phyloP scores from a whole-genome alignment of 2,329 filamentous ascomycete genomes.

The Volutella citrinella region DNA sequence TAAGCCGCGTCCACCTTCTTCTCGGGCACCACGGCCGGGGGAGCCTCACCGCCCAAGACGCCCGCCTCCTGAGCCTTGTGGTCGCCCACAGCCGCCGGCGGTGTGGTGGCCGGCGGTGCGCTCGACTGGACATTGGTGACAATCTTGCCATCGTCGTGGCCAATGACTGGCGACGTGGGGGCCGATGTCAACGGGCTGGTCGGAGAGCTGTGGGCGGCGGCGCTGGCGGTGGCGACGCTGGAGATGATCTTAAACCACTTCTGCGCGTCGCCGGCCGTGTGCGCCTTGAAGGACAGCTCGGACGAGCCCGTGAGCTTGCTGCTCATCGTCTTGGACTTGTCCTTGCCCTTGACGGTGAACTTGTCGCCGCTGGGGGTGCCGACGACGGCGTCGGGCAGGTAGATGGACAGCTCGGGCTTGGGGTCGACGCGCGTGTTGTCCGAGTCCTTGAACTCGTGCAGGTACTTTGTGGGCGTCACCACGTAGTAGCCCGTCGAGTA shows the following conservation, averaged over 20 bases:
- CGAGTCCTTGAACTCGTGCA: constrained; percentile 96
- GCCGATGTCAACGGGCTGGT: constrained; percentile 23
- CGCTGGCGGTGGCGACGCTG: constrained; percentile 53
- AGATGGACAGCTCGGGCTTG: constrained; percentile 82
- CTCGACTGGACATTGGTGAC: constrained; percentile 14
- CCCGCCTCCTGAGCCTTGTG: constrained; percentile 48
- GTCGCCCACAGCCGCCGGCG: constrained; percentile 14
- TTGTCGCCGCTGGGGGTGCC: constrained; percentile 72
- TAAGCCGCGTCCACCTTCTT: constrained; percentile 21
- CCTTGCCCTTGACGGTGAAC: constrained; percentile 95
- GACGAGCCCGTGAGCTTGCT: constrained; percentile 77
- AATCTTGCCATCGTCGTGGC: constrained; percentile 8
- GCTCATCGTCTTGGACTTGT: constrained; percentile 75
- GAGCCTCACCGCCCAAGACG: constrained; percentile 33
- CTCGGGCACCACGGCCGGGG: constrained; percentile 12
- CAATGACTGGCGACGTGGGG: constrained; percentile 25
- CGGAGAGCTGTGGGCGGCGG: constrained; percentile 26
- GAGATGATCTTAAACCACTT: constrained; percentile 81
- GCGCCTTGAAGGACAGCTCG: constrained; percentile 85
- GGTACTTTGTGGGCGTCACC: constrained; percentile 79
- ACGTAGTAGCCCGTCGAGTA: constrained; percentile 86
- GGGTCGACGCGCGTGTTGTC: constrained; percentile 71
- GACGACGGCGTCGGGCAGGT: constrained; percentile 84
- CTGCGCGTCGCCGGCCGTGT: constrained; percentile 73
- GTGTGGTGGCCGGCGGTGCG: constrained; percentile 9